These are phyloP conservation scores for Inonotus hispidus DNA, from an alignment of 1,284 basidiomycete genomes.

Conservation along the genomic window DNA sequence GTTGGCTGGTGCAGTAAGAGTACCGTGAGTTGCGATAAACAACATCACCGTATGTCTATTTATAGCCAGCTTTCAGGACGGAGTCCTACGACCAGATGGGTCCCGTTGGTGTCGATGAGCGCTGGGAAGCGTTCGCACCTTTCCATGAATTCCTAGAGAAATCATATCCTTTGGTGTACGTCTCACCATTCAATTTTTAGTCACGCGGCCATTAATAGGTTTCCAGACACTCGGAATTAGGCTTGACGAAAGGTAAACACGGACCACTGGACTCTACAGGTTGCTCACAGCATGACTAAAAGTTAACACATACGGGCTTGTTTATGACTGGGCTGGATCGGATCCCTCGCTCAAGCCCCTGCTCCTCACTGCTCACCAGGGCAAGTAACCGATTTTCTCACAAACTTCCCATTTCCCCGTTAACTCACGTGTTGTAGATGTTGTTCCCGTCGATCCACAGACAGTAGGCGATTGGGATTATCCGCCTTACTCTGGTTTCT, in stretches of 20 bases:
- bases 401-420: not conserved
- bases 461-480: conserved; percentile 36
- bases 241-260: conserved; percentile 26
- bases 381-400: conserved; percentile 19
- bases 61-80: conserved; percentile 4
- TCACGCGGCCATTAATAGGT: not conserved
- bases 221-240: conserved; percentile 31
- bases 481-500: conserved; percentile 39
- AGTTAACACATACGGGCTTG: conserved; percentile 44
- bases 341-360: conserved; percentile 42
- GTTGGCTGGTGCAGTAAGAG: conserved; percentile 45
- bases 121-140: conserved; percentile 23
- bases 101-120: conserved; percentile 21
- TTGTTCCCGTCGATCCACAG: conserved; percentile 38
- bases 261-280: not conserved
- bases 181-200: not conserved
- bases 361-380: conserved; percentile 44
- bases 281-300: not conserved
- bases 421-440: conserved; percentile 26
- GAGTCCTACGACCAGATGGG: conserved; percentile 21
- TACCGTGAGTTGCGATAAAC: conserved; percentile 29
- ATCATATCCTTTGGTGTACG: conserved; percentile 22
- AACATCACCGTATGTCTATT: not conserved
- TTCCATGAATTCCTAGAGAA: conserved; percentile 22
- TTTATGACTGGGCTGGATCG: conserved; percentile 43